Evolutionary conservation across 2,329 filamentous ascomycete species (phyloP).

Genomic region (Sphaerulina vaccinii): DNA sequence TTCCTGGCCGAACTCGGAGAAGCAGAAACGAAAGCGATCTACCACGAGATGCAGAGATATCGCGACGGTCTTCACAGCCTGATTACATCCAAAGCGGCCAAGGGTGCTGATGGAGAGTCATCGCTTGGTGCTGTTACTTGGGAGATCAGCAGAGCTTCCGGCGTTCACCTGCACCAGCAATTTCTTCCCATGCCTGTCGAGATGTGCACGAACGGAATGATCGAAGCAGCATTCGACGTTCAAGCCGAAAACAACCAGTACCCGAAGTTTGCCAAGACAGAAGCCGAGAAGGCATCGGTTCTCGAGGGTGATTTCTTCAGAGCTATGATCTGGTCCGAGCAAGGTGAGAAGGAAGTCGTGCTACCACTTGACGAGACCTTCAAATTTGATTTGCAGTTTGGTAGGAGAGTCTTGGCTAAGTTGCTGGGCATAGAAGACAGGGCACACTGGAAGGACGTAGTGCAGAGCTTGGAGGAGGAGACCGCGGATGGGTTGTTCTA

Average conservation of each 20-base stretch:
- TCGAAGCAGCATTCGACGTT: conserved; percentile 85
- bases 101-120: conserved; percentile 42
- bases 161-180: conserved; percentile 93
- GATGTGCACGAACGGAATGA: conserved; percentile 68
- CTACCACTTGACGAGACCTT: conserved; percentile 73
- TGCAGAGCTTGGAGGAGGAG: conserved; percentile 76
- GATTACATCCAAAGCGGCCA: conserved; percentile 50
- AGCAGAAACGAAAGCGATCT: conserved; percentile 55
- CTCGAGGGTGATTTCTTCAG: conserved; percentile 38
- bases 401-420: conserved; percentile 82
- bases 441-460: conserved; percentile 81
- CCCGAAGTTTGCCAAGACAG: conserved; percentile 49
- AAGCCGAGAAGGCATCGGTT: conserved; percentile 25
- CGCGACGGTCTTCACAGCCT: conserved; percentile 75
- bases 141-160: conserved; percentile 79
- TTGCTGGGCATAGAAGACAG: conserved; percentile 75
- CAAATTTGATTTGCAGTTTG: conserved; percentile 88
- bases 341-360: conserved; percentile 60
- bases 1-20: too few species aligned
- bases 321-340: conserved; percentile 42
- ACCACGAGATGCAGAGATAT: conserved; percentile 80
- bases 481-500: conserved; percentile 73
- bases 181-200: conserved; percentile 73
- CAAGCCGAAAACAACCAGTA: conserved; percentile 74
- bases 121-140: conserved; percentile 82